Conservation (phyloP, 1,284 basidiomycete genomes). For the Moesziomyces sp. region DNA sequence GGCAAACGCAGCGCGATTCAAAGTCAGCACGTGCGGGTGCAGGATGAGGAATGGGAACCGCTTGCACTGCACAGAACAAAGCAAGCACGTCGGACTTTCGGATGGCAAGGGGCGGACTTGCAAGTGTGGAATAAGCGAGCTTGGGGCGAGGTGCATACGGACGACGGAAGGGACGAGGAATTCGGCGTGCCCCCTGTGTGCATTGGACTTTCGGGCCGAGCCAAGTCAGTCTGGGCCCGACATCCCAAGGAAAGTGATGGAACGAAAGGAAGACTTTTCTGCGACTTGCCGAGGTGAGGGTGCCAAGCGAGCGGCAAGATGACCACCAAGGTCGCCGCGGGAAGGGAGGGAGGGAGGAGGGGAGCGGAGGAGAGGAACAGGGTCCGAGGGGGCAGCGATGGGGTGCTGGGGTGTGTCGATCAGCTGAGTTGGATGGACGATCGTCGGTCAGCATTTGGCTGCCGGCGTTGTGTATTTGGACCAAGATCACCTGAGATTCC, state of each 20-base stretch:
- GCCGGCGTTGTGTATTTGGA: slow-evolving; percentile 3
- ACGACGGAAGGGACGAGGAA: slow-evolving; percentile 30
- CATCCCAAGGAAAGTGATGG: too few species aligned
- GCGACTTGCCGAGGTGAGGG: neutral
- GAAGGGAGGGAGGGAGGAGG: too few species aligned
- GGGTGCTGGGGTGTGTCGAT: slow-evolving; percentile 18
- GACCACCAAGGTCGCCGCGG: neutral
- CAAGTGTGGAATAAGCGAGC: slow-evolving; percentile 7
- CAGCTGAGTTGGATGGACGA: slow-evolving; percentile 34
- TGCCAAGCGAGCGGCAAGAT: neutral
- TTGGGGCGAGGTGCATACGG: too few species aligned
- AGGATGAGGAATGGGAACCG: slow-evolving; percentile 1
- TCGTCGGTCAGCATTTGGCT: slow-evolving; percentile 6
- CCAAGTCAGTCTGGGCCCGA: neutral
- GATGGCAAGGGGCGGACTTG: slow-evolving; percentile 11
- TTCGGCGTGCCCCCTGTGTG: slow-evolving; percentile 3
- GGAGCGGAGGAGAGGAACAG: neutral
- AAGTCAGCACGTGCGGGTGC: neutral
- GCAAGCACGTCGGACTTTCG: slow-evolving; percentile 19
- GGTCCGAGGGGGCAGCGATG: neutral
- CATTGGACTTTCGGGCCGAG: slow-evolving; percentile 9
- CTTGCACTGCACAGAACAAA: neutral
- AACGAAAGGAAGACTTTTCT: neutral
- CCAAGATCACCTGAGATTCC: slow-evolving; percentile 45
- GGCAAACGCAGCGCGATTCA: neutral